Conservation (phyloP, 495 filamentous ascomycete genomes). For the Astrothelium subdiscretum region DNA sequence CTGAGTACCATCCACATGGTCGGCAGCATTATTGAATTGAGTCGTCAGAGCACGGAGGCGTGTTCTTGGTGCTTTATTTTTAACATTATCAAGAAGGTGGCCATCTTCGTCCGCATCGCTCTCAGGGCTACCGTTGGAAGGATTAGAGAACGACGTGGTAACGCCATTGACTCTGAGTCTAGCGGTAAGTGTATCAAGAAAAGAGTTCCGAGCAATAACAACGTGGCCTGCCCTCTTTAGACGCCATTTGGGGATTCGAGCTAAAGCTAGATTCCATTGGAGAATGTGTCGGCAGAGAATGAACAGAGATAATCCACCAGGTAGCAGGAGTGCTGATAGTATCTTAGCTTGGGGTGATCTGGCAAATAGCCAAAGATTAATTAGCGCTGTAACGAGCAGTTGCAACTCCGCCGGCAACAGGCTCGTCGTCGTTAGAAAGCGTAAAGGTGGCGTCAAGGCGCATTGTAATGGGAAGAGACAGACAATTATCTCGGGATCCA, state of each 20-base stretch:
- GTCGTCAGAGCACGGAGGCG: background rate
- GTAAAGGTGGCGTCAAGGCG: constrained; percentile 59
- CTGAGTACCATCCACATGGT: background rate
- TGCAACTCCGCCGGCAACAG: constrained; percentile 78
- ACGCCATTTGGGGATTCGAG: constrained; percentile 83
- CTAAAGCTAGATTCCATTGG: constrained; percentile 75
- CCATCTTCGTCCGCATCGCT: constrained; percentile 33
- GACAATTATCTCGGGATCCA: constrained; percentile 49
- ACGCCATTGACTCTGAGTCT: constrained; percentile 3
- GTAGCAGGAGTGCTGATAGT: constrained; percentile 72
- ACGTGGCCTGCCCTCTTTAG: constrained; percentile 49
- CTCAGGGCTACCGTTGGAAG: constrained; percentile 33
- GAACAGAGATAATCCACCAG: constrained; percentile 69
- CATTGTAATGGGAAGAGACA: constrained; percentile 81
- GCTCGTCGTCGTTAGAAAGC: constrained; percentile 76
- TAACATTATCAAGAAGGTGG: constrained; percentile 5
- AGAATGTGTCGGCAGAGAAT: constrained; percentile 62
- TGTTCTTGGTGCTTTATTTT: constrained; percentile 2
- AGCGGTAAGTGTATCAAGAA: constrained; percentile 42
- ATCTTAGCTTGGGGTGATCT: constrained; percentile 75
- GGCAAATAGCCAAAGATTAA: constrained; percentile 71
- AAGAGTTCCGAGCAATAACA: constrained; percentile 35
- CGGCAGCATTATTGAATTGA: background rate
- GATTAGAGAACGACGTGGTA: background rate
- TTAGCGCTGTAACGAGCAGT: constrained; percentile 66